Percentiles rank a stretch among this genome's conserved stretches.
These are phyloP conservation scores for Aureobasidium sp. DNA, from an alignment of 2,329 filamentous ascomycete species.

Conservation along the genomic window DNA sequence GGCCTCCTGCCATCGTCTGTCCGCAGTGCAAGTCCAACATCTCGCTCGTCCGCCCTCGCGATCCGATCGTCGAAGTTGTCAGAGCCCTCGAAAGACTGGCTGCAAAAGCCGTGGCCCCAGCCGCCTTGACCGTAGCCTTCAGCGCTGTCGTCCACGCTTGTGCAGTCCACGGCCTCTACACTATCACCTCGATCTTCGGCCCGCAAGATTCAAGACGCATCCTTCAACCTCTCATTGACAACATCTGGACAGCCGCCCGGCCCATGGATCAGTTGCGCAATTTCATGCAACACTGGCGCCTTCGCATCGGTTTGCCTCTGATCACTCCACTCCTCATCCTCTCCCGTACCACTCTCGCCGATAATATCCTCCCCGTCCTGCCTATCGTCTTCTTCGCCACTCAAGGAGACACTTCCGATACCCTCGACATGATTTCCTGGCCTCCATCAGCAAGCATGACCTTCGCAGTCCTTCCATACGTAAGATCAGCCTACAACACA, in stretches of 20 bases:
- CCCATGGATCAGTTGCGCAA: slow-evolving; percentile 27
- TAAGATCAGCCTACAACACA: slow-evolving; percentile 69
- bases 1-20: slow-evolving; percentile 73
- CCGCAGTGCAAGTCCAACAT: slow-evolving; percentile 92
- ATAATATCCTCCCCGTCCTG: slow-evolving; percentile 68
- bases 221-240: slow-evolving; percentile 46
- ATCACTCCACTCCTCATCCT: slow-evolving; percentile 74
- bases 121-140: slow-evolving; percentile 48
- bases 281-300: slow-evolving; percentile 48
- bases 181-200: slow-evolving; percentile 73
- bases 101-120: slow-evolving; percentile 69
- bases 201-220: slow-evolving; percentile 64
- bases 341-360: slow-evolving; percentile 70
- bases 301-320: slow-evolving; percentile 69
- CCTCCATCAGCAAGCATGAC: slow-evolving; percentile 72
- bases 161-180: slow-evolving; percentile 66
- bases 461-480: slow-evolving; percentile 71
- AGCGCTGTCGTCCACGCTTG: slow-evolving; percentile 49
- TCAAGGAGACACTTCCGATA: slow-evolving; percentile 49
- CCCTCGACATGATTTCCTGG: slow-evolving; percentile 65
- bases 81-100: slow-evolving; percentile 64
- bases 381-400: slow-evolving; percentile 68
- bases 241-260: slow-evolving; percentile 37
- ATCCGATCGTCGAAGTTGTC: slow-evolving; percentile 74
- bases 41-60: slow-evolving; percentile 76